Base-by-base conservation (phyloP, 2,329 filamentous ascomycete genomes). In the Diaporthe ampelina region DNA sequence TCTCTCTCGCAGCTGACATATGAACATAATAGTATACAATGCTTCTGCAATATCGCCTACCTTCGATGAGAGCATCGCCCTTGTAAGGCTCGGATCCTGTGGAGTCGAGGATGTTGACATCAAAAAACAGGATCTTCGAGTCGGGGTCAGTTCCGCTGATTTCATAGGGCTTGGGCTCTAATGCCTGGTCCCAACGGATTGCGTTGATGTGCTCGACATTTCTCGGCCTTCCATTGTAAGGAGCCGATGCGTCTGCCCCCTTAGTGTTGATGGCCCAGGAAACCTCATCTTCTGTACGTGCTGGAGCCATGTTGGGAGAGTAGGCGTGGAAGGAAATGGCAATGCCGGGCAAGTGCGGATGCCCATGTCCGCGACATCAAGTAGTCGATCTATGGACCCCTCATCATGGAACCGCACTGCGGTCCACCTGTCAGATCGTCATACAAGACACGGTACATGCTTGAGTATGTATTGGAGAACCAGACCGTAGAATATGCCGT, bases 61-160 rank as follows among this genome's bases (percentile, higher is more conserved):
- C 79, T 76, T 80, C 77, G 43, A 82, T 79, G 4, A 82, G 75
- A 19, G 82, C 80, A 74, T 82, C 79, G 1, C 81, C 81, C 0
- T 52, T 72, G 68, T 80, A 82, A 3, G 79, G 79, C 15, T 80
- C 77, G 9, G 74, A 73, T 4, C 81, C 81, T 1, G 80, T 82
- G 3, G 79, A 80, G 40, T 82, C 81, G 7, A 82, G 76, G 24
- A 82, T 81, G 32, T 80, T 78, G 26, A 82, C 81, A 58, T 82
- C 76, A 8, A 75, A 76, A 73, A 82, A 80, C 7, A 82, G 70
- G 32, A 82, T 80, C 29, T 75, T 80, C 19, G 74, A 74, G 43
- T 74, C 58, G 4, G 67, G 59, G 15, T 70, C 61, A 8, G 72
- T 74, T 19, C 75, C 74, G 58, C 29, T 8, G 4, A 76, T 73